A percentile compares a stretch with the other conserved stretches of the same genome.
Evolutionary conservation across 2,329 filamentous ascomycete genomes (phyloP).

Genomic region (Verticillium dahliae): DNA sequence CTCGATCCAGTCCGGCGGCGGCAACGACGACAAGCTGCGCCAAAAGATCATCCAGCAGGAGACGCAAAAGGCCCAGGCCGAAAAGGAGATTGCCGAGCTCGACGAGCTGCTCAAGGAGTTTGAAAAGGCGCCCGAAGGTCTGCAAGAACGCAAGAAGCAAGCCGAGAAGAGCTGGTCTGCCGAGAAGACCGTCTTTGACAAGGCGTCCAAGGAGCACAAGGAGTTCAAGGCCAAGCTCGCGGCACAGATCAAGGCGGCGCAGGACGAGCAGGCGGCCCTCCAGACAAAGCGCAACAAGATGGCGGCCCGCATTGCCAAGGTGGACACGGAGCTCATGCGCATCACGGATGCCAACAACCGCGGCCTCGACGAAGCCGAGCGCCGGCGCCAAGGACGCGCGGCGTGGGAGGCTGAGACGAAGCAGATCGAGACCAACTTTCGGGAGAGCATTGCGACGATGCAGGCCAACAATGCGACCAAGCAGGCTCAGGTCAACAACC

Average conservation of each 20-base stretch:
- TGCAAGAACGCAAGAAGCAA: conserved; percentile 49
- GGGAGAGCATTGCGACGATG: conserved; percentile 29
- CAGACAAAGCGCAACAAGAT: conserved; percentile 69
- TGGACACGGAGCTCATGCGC: conserved; percentile 65
- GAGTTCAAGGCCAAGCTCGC: conserved; percentile 56
- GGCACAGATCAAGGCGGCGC: conserved; percentile 54
- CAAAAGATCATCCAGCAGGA: conserved; percentile 71
- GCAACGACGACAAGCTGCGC: conserved; percentile 68
- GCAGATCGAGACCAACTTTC: conserved; percentile 36
- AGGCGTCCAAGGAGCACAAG: conserved; percentile 46
- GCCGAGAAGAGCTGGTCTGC: conserved; percentile 45
- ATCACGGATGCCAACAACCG: conserved; percentile 63
- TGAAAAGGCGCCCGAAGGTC: conserved; percentile 56
- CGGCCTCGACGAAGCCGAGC: conserved; percentile 57
- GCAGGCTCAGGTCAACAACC: conserved; percentile 29
- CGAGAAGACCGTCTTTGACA: conserved; percentile 55
- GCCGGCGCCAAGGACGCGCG: conserved; percentile 44
- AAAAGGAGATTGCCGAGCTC: conserved; percentile 48
- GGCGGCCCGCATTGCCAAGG: conserved; percentile 62
- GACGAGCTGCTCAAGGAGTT: conserved; percentile 56
- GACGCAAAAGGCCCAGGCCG: conserved; percentile 63
- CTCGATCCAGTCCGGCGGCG: conserved; percentile 61
- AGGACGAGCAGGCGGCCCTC: conserved; percentile 56
- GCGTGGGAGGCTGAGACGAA: conserved; percentile 39
- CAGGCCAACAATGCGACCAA: conserved; percentile 28